These are phyloP conservation scores for Trypanosoma melophagium DNA, from an alignment of 208 protist genomes.

Conservation along the genomic window DNA sequence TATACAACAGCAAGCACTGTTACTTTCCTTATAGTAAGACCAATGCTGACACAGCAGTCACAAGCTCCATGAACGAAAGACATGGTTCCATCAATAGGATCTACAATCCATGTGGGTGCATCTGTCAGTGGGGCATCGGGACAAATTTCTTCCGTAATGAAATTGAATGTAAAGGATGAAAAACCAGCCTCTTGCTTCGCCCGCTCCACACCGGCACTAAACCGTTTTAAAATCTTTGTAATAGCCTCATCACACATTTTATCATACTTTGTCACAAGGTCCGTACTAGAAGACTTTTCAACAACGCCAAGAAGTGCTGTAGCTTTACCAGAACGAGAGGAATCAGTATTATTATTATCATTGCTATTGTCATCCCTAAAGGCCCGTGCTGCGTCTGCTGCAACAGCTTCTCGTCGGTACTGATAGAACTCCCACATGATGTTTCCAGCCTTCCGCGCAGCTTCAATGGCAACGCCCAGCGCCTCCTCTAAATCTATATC, in stretches of 20 bases:
- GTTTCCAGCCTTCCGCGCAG: constrained; percentile 37
- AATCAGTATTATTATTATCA: neutral
- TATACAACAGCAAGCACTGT: constrained; percentile 73
- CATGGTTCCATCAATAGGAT: constrained; percentile 80
- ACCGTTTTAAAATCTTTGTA: constrained; percentile 30
- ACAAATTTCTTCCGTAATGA: constrained; percentile 54
- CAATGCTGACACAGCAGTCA: constrained; percentile 82
- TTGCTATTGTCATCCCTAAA: neutral
- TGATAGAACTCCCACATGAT: constrained; percentile 49
- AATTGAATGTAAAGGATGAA: constrained; percentile 31
- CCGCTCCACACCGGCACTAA: constrained; percentile 31
- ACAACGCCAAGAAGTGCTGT: constrained; percentile 21
- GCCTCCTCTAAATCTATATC: constrained; percentile 46
- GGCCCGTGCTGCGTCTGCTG: constrained; percentile 12
- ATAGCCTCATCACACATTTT: constrained; percentile 50
- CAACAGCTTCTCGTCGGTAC: constrained; percentile 25
- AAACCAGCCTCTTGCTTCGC: constrained; percentile 29
- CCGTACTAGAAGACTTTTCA: constrained; percentile 31
- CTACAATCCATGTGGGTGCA: constrained; percentile 72
- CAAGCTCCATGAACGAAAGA: constrained; percentile 70
- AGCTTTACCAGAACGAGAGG: neutral
- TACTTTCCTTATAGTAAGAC: constrained; percentile 44
- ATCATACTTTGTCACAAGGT: constrained; percentile 61
- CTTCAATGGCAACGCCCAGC: constrained; percentile 47
- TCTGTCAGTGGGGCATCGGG: constrained; percentile 39